Conservation (phyloP, 805 yeast species). For the Schwanniomyces polymorphus region DNA sequence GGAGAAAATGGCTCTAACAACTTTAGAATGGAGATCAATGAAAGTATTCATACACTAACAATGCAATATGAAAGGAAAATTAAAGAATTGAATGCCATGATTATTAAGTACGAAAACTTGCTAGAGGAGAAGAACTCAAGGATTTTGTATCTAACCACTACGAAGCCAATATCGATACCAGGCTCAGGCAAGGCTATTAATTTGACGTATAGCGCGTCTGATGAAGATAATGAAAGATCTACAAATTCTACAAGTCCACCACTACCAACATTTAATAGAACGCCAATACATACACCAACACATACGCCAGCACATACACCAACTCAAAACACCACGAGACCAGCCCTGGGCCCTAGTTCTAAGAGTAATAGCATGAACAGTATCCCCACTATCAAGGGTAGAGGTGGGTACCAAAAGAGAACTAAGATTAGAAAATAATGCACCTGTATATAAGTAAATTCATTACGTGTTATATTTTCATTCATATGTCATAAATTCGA, state of each 20-base stretch:
- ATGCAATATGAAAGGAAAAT: conserved; percentile 33
- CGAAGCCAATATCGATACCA: conserved; percentile 41
- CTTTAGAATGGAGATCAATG: conserved; percentile 26
- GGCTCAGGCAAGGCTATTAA: conserved; percentile 3
- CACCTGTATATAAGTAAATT: conserved; percentile 1
- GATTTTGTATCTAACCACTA: conserved; percentile 33
- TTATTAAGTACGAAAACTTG: conserved; percentile 32
- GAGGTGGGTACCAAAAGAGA: conserved; percentile 47
- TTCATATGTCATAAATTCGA: background rate
- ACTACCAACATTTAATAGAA: background rate
- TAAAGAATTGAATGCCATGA: conserved; percentile 28
- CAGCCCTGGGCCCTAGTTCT: background rate
- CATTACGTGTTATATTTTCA: background rate
- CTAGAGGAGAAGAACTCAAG: conserved; percentile 37
- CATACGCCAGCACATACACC: background rate
- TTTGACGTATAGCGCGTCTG: background rate
- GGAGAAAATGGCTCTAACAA: conserved; percentile 21
- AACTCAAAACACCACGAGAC: background rate
- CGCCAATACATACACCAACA: background rate
- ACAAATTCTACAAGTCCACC: background rate
- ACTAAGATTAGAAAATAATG: conserved; percentile 36
- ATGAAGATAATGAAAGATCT: background rate
- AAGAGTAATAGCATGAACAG: background rate
- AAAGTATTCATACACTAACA: conserved; percentile 20
- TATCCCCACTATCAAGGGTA: conserved; percentile 37